A percentile compares a stretch with the other conserved stretches of the same genome.
These are phyloP conservation scores for Diaporthe aspalathi DNA, from an alignment of 2,329 filamentous ascomycete genomes.

Conservation along the genomic window DNA sequence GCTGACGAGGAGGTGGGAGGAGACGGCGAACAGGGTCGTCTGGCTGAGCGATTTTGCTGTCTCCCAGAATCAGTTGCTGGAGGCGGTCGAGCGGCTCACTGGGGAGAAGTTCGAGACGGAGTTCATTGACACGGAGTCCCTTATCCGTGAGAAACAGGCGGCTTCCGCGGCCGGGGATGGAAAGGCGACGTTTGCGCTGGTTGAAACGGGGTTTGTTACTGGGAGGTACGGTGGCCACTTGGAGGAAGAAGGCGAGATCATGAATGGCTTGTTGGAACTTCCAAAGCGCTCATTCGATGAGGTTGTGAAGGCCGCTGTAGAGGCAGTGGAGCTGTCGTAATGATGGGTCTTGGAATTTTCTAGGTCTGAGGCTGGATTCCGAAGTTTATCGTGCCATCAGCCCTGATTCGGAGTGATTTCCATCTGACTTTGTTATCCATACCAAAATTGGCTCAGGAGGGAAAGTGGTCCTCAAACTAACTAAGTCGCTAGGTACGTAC, in stretches of 20 bases:
- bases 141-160: conserved; percentile 46
- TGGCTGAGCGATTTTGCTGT: conserved; percentile 50
- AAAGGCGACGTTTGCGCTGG: conserved; percentile 44
- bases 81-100: conserved; percentile 61
- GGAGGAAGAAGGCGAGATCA: conserved; percentile 49
- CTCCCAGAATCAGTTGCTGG: conserved; percentile 51
- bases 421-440: too few species aligned
- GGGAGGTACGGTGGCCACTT: conserved; percentile 48
- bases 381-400: too few species aligned
- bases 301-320: conserved; percentile 38
- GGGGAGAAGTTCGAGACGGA: conserved; percentile 52
- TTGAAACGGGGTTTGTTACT: conserved; percentile 49
- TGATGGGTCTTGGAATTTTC: not conserved
- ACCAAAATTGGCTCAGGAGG: too few species aligned
- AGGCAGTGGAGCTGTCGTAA: not conserved
- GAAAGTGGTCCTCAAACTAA: too few species aligned
- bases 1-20: conserved; percentile 44
- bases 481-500: too few species aligned
- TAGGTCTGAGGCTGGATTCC: not conserved
- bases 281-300: conserved; percentile 44
- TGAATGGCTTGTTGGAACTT: conserved; percentile 48
- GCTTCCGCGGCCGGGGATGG: conserved; percentile 43
- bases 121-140: conserved; percentile 43
- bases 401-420: too few species aligned
- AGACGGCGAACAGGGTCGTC: conserved; percentile 49